Percentiles rank a stretch among this genome's conserved stretches.
These are phyloP conservation scores for Vaccinium macrocarpon DNA, from an alignment of 148 eudicot species.

Conservation along the genomic window DNA sequence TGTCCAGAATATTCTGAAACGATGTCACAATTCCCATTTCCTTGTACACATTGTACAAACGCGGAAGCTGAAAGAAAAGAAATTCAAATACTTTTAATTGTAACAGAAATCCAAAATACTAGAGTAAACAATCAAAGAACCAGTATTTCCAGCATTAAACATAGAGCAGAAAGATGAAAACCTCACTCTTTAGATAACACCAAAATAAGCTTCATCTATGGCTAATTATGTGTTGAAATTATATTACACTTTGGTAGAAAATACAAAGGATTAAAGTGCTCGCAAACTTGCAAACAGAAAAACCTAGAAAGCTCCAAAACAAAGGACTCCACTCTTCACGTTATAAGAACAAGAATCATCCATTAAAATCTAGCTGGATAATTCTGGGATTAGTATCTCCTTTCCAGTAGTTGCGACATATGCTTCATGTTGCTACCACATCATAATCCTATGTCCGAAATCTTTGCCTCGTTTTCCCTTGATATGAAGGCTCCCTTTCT, in stretches of 20 bases:
- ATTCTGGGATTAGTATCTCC: neutral
- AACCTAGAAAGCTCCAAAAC: neutral
- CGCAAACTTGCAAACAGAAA: neutral
- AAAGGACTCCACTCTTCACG: neutral
- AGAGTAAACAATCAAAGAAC: neutral
- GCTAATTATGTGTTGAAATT: neutral
- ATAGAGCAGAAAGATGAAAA: neutral
- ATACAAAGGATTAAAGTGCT: neutral
- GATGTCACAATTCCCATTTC: conserved; percentile 97
- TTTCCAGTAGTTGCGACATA: neutral
- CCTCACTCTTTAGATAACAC: neutral
- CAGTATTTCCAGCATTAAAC: neutral
- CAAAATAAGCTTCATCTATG: neutral
- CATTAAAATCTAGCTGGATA: neutral
- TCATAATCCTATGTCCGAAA: neutral
- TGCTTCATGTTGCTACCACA: neutral
- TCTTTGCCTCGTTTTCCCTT: neutral
- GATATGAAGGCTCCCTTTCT: neutral
- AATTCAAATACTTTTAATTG: conserved; percentile 13
- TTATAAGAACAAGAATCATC: conserved; percentile 3
- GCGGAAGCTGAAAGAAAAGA: conserved; percentile 66
- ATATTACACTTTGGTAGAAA: neutral
- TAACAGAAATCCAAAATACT: neutral
- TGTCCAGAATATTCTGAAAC: conserved; percentile 96
- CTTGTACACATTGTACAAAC: conserved; percentile 93